phyloP scores from a whole-genome alignment of 2,329 filamentous ascomycete species.

The Ophiostoma ulmi region DNA sequence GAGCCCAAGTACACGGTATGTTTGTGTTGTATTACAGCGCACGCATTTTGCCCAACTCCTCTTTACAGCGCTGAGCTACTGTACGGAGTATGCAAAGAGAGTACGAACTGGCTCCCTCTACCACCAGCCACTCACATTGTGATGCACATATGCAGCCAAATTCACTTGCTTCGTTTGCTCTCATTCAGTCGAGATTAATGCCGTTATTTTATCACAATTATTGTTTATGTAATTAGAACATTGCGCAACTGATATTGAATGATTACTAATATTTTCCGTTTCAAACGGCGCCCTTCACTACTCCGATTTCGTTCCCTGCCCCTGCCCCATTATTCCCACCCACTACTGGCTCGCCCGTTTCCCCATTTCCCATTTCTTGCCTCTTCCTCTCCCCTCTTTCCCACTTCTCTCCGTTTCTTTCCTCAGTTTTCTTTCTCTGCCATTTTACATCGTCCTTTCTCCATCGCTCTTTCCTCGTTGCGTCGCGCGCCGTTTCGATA shows the following conservation, averaged over 20 bases:
- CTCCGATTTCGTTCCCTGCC: not conserved
- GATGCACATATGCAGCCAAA: too few species aligned
- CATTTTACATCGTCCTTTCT: not conserved
- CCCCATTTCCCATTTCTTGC: not conserved
- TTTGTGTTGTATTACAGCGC: not conserved
- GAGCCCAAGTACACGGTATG: not conserved
- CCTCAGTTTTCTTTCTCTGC: conserved; percentile 6
- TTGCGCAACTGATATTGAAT: not conserved
- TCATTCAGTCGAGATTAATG: too few species aligned
- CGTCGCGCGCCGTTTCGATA: conserved; percentile 3
- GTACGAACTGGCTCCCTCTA: not conserved
- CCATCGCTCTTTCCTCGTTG: conserved; percentile 15
- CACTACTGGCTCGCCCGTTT: conserved; percentile 5
- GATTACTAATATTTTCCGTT: not conserved
- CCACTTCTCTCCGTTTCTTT: conserved; percentile 12
- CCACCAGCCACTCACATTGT: not conserved
- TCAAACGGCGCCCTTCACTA: not conserved
- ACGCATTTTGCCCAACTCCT: not conserved
- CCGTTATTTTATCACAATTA: too few species aligned
- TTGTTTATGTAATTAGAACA: too few species aligned
- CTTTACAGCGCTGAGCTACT: too few species aligned
- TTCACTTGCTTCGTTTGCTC: too few species aligned
- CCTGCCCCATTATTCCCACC: not conserved
- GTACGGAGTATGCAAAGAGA: not conserved
- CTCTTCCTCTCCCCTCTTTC: not conserved